Evolutionary conservation across 805 yeast species (phyloP).

Genomic region (Yamadazyma nakazawae): DNA sequence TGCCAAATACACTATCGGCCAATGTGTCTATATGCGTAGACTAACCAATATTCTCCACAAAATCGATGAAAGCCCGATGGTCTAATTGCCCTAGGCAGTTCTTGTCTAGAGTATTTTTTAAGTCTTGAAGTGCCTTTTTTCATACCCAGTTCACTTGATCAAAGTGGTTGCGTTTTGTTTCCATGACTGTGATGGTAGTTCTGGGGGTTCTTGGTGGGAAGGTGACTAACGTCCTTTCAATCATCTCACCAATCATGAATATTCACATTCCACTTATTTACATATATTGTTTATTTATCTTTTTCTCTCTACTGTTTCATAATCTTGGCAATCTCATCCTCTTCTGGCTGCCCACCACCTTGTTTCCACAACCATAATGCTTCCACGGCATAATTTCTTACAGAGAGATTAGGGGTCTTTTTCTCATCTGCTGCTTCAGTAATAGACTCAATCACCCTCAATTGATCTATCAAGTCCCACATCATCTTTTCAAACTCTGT

Average conservation of each 20-base stretch:
- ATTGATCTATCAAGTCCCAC: constrained; percentile 68
- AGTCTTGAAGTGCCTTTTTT: background rate
- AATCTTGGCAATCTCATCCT: constrained; percentile 20
- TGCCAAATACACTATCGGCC: constrained; percentile 36
- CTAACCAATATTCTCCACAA: constrained; percentile 6
- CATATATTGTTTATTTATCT: background rate
- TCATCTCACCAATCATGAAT: background rate
- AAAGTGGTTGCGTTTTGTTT: constrained; percentile 1
- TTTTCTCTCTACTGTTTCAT: background rate
- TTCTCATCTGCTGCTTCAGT: constrained; percentile 66
- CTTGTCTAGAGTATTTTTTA: background rate
- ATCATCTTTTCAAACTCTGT: constrained; percentile 49
- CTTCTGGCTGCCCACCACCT: constrained; percentile 39
- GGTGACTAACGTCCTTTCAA: background rate
- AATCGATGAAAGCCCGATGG: background rate
- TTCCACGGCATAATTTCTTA: constrained; percentile 79
- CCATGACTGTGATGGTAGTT: background rate
- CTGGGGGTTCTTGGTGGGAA: background rate
- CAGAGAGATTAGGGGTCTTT: constrained; percentile 63
- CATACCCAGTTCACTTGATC: background rate
- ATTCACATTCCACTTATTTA: background rate
- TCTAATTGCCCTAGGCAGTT: background rate
- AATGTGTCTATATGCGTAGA: constrained; percentile 50
- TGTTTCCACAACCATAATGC: constrained; percentile 87
- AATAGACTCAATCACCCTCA: constrained; percentile 62